A percentile compares a stretch with the other conserved stretches of the same genome.
These are phyloP conservation scores for Pichia californica DNA, from an alignment of 805 yeast species.

Conservation along the genomic window DNA sequence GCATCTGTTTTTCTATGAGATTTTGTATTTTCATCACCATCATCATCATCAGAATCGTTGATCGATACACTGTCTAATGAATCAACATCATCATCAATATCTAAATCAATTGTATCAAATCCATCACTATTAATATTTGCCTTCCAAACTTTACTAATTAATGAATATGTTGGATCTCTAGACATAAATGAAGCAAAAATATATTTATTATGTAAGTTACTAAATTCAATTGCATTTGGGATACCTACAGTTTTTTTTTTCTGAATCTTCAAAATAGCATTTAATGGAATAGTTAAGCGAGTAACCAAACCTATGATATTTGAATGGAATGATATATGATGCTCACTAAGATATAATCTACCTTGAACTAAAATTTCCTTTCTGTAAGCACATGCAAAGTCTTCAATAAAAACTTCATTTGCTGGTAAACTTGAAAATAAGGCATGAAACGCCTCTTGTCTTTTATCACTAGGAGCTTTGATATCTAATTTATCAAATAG, in stretches of 20 bases:
- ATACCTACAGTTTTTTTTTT: slow-evolving; percentile 60
- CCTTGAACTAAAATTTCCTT: slow-evolving; percentile 69
- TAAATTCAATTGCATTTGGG: slow-evolving; percentile 61
- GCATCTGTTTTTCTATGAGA: slow-evolving; percentile 18
- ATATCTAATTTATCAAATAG: slow-evolving; percentile 19
- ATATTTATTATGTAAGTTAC: slow-evolving; percentile 56
- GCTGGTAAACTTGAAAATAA: slow-evolving; percentile 46
- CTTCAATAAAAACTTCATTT: slow-evolving; percentile 51
- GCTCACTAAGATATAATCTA: slow-evolving; percentile 49
- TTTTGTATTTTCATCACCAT: slow-evolving; percentile 10
- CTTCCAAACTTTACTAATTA: slow-evolving; percentile 60
- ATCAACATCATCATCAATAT: slow-evolving; percentile 30
- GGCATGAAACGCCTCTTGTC: slow-evolving; percentile 56
- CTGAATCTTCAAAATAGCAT: slow-evolving; percentile 56
- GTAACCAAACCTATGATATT: slow-evolving; percentile 66
- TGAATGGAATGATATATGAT: slow-evolving; percentile 55
- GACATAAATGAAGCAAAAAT: slow-evolving; percentile 60
- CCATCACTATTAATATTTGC: slow-evolving; percentile 28
- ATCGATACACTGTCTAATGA: slow-evolving; percentile 24
- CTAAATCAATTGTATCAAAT: slow-evolving; percentile 17
- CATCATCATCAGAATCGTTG: slow-evolving; percentile 21
- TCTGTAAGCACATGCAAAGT: slow-evolving; percentile 55
- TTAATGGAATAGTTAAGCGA: slow-evolving; percentile 47
- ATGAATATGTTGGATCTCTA: slow-evolving; percentile 47
- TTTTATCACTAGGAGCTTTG: slow-evolving; percentile 40